phyloP scores from a whole-genome alignment of 179 eudicot species.

The Spergularia azorica region DNA sequence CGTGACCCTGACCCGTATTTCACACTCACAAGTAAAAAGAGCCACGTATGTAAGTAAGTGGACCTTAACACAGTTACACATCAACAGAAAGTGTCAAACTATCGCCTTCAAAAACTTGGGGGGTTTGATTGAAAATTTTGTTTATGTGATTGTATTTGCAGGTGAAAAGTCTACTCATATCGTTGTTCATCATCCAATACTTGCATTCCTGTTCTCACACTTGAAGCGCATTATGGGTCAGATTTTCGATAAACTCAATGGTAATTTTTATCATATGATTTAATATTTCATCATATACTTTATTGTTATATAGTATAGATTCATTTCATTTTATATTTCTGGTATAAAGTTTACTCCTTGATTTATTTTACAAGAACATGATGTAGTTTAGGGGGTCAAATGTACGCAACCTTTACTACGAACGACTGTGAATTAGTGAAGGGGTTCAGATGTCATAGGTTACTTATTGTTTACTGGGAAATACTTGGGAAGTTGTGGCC shows the following conservation, averaged over 20 bases:
- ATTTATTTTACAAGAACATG: no score
- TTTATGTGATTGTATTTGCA: constrained; percentile 17
- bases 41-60: constrained; percentile 7
- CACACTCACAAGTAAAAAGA: neutral
- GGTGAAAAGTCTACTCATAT: constrained; percentile 1
- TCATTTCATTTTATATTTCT: neutral
- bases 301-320: neutral
- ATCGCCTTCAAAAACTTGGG: constrained; percentile 12
- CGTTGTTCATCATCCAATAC: constrained; percentile 5
- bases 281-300: neutral
- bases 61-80: no score
- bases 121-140: constrained; percentile 2
- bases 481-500: neutral
- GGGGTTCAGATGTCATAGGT: neutral
- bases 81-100: constrained; percentile 12
- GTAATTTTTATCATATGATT: constrained; percentile 3
- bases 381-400: no score
- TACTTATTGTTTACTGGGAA: neutral
- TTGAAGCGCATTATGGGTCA: constrained; percentile 34
- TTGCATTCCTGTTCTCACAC: neutral
- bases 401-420: neutral
- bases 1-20: no score
- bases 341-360: no score
- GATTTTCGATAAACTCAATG: constrained; percentile 43
- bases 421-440: neutral